phyloP scores from a whole-genome alignment of 257 asterid genomes.

The Dorcoceras hygrometricum region DNA sequence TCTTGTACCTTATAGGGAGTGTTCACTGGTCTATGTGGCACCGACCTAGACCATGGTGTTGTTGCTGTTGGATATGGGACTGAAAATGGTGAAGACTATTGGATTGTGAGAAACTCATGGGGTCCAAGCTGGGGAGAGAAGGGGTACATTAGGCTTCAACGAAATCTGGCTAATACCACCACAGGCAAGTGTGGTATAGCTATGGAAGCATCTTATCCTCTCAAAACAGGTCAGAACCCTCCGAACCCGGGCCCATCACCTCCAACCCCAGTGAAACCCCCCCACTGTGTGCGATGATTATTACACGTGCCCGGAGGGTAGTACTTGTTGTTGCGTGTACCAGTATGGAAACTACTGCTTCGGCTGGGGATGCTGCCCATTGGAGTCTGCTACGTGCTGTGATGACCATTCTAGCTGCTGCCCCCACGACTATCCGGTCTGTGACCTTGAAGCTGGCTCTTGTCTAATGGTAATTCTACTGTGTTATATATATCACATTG shows the following conservation, averaged over 20 bases:
- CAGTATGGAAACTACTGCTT: slow-evolving; percentile 53
- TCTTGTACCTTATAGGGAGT: slow-evolving; percentile 50
- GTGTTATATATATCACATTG: too few relatives aligned
- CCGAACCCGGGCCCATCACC: slow-evolving; percentile 91
- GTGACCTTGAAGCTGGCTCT: slow-evolving; percentile 56
- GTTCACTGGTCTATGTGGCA: slow-evolving; percentile 75
- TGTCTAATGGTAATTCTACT: slow-evolving; percentile 56
- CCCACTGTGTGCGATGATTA: slow-evolving; percentile 65
- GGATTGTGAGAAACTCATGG: slow-evolving; percentile 91
- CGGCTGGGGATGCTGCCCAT: slow-evolving; percentile 93
- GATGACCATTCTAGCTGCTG: slow-evolving; percentile 82
- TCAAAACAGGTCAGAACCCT: slow-evolving; percentile 68
- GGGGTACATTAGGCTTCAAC: slow-evolving; percentile 75
- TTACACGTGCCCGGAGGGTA: slow-evolving; percentile 59
- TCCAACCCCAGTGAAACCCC: slow-evolving; percentile 67
- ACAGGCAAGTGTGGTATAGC: slow-evolving; percentile 90
- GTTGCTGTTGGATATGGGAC: slow-evolving; percentile 80
- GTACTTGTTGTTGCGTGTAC: slow-evolving; percentile 78
- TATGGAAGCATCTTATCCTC: slow-evolving; percentile 76
- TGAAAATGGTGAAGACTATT: slow-evolving; percentile 62
- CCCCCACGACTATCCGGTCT: slow-evolving; percentile 80
- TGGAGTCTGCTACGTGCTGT: slow-evolving; percentile 87
- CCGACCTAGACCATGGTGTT: slow-evolving; percentile 79
- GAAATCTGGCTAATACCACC: slow-evolving; percentile 43
- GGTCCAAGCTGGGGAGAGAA: slow-evolving; percentile 81